These are phyloP conservation scores for Nectriaceae sp. DNA, from an alignment of 2,329 filamentous ascomycete species.

Conservation along the genomic window DNA sequence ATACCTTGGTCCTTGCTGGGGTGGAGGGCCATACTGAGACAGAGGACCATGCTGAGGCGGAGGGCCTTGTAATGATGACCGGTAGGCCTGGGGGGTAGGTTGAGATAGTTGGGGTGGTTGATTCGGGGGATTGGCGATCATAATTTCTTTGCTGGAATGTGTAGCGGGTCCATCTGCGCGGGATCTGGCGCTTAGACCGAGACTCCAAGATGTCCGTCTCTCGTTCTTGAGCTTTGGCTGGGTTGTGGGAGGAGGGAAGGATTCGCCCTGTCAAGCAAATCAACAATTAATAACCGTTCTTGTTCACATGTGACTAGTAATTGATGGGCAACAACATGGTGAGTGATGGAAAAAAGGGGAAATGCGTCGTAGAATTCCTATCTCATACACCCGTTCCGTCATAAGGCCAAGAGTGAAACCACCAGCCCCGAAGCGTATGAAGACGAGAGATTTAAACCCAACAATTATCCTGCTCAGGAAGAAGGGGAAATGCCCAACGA, in stretches of 20 bases:
- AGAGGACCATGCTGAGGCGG: neutral
- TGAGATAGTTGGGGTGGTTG: conserved; percentile 8
- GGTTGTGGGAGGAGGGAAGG: conserved; percentile 34
- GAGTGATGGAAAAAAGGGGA: conserved; percentile 27
- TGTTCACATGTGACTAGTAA: conserved; percentile 28
- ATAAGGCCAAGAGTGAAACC: conserved; percentile 34
- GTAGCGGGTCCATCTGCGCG: conserved; percentile 24
- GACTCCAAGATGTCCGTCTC: conserved; percentile 47
- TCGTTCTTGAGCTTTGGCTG: conserved; percentile 40
- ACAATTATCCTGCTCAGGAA: conserved; percentile 26
- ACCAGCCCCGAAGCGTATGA: conserved; percentile 31
- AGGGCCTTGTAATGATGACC: neutral
- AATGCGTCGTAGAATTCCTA: conserved; percentile 44
- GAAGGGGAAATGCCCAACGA: conserved; percentile 29
- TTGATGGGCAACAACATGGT: conserved; percentile 30
- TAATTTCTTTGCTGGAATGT: conserved; percentile 23
- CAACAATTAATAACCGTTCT: conserved; percentile 39
- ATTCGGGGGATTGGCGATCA: conserved; percentile 16
- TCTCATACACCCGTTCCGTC: conserved; percentile 41
- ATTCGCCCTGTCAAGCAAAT: conserved; percentile 39
- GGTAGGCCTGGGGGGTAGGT: conserved; percentile 18
- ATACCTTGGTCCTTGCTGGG: conserved; percentile 4
- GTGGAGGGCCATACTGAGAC: neutral
- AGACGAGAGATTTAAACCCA: conserved; percentile 31
- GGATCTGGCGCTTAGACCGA: conserved; percentile 39